Evolutionary conservation across 495 filamentous ascomycete species (phyloP).

Genomic region (Letharia lupina): DNA sequence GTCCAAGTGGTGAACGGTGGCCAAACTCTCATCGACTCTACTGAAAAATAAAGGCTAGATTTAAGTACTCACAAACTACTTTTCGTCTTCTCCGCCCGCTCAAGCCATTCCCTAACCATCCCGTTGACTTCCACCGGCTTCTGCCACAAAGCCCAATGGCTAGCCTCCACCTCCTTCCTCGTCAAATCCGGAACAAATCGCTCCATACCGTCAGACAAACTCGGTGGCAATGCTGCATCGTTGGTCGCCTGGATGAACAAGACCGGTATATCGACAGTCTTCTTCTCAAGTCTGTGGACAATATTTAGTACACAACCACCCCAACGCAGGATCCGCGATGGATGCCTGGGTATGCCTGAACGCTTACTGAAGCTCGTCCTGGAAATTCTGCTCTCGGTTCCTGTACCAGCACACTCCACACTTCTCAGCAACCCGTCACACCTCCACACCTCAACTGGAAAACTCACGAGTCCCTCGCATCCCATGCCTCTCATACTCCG

Average conservation of each 20-base stretch:
- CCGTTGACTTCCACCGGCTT: conserved; percentile 49
- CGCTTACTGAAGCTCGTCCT: conserved; percentile 57
- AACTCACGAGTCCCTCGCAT: conserved; percentile 62
- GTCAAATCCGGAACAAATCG: conserved; percentile 53
- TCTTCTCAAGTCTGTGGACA: conserved; percentile 28
- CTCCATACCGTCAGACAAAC: conserved; percentile 60
- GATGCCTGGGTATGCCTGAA: not conserved
- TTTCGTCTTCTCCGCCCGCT: conserved; percentile 30
- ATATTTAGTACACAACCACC: not conserved
- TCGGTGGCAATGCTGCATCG: conserved; percentile 59
- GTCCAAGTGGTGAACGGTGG: not conserved
- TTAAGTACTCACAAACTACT: not conserved
- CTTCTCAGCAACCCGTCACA: not conserved
- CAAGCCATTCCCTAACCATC: conserved; percentile 41
- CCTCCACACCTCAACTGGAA: too few relatives aligned
- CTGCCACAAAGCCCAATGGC: conserved; percentile 67
- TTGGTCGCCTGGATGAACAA: conserved; percentile 66
- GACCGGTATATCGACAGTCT: conserved; percentile 54
- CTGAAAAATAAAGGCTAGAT: not conserved
- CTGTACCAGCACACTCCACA: conserved; percentile 69
- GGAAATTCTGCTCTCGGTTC: conserved; percentile 57
- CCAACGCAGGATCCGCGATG: not conserved
- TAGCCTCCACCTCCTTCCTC: conserved; percentile 47
- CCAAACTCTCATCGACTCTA: not conserved
- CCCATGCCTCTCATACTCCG: conserved; percentile 60